Evolutionary conservation across 2,329 filamentous ascomycete genomes (phyloP).

Genomic region (Eutypa lata): DNA sequence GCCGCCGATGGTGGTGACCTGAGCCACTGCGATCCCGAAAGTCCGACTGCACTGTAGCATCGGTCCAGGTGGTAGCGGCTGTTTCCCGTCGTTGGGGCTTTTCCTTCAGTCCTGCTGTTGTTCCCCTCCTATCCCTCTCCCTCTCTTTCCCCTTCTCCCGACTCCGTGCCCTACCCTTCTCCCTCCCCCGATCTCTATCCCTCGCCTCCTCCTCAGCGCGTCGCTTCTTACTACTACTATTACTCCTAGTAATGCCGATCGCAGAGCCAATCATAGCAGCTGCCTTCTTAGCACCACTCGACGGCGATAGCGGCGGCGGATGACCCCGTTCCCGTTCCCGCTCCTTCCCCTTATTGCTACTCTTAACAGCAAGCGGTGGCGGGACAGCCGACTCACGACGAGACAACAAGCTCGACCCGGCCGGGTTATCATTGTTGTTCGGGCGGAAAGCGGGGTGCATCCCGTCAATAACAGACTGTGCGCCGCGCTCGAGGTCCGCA

Average conservation of each 20-base stretch:
- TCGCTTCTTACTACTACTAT: neutral
- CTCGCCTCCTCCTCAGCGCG: no score
- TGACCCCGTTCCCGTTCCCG: neutral
- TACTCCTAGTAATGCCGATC: neutral
- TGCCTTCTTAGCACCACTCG: neutral
- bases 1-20: neutral
- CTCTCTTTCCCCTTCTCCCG: no score
- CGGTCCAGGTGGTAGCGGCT: no score
- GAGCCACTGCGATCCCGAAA: neutral
- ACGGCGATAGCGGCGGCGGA: no score
- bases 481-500: slow-evolving; percentile 8
- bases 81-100: no score
- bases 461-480: slow-evolving; percentile 16
- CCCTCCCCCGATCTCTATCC: no score
- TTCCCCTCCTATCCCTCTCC: no score
- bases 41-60: neutral
- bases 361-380: slow-evolving; percentile 8
- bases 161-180: no score
- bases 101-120: no score
- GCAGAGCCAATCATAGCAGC: neutral
- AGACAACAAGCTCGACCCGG: neutral
- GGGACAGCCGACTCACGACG: slow-evolving; percentile 18
- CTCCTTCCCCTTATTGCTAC: neutral
- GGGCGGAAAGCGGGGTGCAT: slow-evolving; percentile 24
- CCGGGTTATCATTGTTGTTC: neutral